Conservation (phyloP, 202 grass and related monocot species). For the Brachypodium distachyon region DNA sequence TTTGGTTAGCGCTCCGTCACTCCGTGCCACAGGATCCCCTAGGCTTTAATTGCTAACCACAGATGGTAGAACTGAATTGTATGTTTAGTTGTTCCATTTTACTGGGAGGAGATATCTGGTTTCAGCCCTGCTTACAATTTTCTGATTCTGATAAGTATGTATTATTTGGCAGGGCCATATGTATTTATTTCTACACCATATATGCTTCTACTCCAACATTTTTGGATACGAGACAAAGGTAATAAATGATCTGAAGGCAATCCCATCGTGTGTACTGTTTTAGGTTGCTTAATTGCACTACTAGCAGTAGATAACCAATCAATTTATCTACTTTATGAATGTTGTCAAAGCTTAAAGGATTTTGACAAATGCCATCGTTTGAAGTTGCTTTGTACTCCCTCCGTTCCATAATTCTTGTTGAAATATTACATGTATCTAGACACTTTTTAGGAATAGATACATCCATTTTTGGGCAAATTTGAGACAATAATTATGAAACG, state of each 20-base stretch:
- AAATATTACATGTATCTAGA: too few relatives aligned
- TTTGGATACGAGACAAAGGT: slow-evolving; percentile 99
- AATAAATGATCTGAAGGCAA: slow-evolving; percentile 14
- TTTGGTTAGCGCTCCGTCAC: not conserved
- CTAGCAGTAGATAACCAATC: not conserved
- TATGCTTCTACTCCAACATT: slow-evolving; percentile 99
- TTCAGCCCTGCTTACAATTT: not conserved
- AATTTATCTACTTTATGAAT: not conserved
- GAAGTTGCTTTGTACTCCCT: not conserved
- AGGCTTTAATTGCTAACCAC: not conserved
- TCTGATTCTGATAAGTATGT: slow-evolving; percentile 18
- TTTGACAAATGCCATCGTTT: not conserved
- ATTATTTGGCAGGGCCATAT: slow-evolving; percentile 75
- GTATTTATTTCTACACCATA: slow-evolving; percentile 96
- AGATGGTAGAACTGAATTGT: not conserved
- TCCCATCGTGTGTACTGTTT: not conserved
- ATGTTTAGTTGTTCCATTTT: not conserved
- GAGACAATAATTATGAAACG: too few relatives aligned
- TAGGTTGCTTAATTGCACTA: slow-evolving; percentile 3
- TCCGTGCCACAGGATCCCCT: not conserved
- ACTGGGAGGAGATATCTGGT: not conserved
- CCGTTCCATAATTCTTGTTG: too few relatives aligned
- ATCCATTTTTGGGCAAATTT: too few relatives aligned
- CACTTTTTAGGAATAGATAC: too few relatives aligned
- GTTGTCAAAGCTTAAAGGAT: not conserved